Base-by-base conservation (phyloP, 1,284 basidiomycete genomes). In the Trichosporon coremiiforme region DNA sequence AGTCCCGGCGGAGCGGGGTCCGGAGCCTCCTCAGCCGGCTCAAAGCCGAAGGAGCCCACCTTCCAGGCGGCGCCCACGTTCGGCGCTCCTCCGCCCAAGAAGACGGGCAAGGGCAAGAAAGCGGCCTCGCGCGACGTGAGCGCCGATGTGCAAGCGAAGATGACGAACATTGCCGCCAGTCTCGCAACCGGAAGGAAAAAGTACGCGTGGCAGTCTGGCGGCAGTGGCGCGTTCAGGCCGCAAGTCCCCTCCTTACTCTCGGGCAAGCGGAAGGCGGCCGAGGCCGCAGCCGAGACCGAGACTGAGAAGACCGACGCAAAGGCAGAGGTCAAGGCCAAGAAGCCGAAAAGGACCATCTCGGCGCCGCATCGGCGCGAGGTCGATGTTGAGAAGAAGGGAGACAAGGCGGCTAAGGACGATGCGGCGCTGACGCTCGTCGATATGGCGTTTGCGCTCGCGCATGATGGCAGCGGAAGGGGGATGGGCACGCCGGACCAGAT, bases 361-460 rank as follows among this genome's bases (percentile, higher is more conserved):
- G 64, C 57, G 38, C 72, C 72, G 15, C 69, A 73, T 20, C 65
- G 70, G n/a, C 69, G 70, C 3, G 50, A 62, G 4, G 22, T 74
- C 6, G 70, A 74, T 45, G 65, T 74, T 12, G 69, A 71, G n/a
- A 20, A 50, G 15, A 36, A 38, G 2, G 70, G 70, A 35, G 72
- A 73, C 66, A 70, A 53, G 67, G 70, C 64, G 57, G 74, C 78
- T 0, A 63, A 71, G 29, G 81, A 81, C 71, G 79, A 81, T 66
- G 71, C 71, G 41, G 79, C 75, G 5, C 67, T 82, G 12, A 81
- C 81, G 9, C 31, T 78, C 36, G 73, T 75, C 17, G 81, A 82
- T 69, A 53, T 81, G 45, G 67, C 78, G 31, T 82, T 81, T 71
- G 81, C 78, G n/a, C 67, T 82, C 55, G 80, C 81, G 65, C 75